Percentiles rank a stretch among this genome's conserved stretches.
Conservation (phyloP, 768 basidiomycete genomes). For the Mycena crocata region DNA sequence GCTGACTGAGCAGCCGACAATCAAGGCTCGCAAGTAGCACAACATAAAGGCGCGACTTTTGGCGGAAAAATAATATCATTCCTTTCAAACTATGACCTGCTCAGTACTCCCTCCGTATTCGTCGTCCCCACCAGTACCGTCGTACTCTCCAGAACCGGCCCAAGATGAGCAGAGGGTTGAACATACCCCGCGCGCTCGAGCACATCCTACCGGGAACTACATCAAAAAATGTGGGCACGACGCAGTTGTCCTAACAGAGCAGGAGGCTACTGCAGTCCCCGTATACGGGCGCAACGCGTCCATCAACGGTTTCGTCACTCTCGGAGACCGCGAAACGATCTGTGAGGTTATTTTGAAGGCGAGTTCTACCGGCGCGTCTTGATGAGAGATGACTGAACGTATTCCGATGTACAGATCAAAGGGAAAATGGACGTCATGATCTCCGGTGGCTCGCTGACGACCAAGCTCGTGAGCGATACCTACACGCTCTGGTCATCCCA, state of each 20-base stretch:
- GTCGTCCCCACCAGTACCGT: conserved; percentile 63
- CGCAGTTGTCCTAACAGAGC: conserved; percentile 59
- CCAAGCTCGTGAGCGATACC: conserved; percentile 45
- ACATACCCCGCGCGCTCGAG: conserved; percentile 51
- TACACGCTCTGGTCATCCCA: conserved; percentile 49
- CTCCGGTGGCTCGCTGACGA: conserved; percentile 50
- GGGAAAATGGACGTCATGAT: conserved; percentile 54
- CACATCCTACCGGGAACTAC: conserved; percentile 49
- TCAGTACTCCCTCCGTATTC: conserved; percentile 63
- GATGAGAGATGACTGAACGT: too few relatives aligned
- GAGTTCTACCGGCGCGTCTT: background rate
- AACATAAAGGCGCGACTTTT: conserved; percentile 15
- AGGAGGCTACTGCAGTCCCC: conserved; percentile 56
- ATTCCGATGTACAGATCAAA: conserved; percentile 58
- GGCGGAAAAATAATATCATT: conserved; percentile 5
- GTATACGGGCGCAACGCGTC: conserved; percentile 56
- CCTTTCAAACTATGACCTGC: conserved; percentile 6
- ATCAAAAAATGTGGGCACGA: conserved; percentile 51
- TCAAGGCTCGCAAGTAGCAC: conserved; percentile 9
- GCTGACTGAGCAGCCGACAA: background rate
- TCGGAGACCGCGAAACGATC: conserved; percentile 54
- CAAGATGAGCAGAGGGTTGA: conserved; percentile 66
- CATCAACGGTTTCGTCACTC: conserved; percentile 56
- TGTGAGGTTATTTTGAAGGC: conserved; percentile 60
- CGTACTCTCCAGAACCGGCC: conserved; percentile 67